These are phyloP conservation scores for Pichia exigua DNA, from an alignment of 805 yeast species.

Conservation along the genomic window DNA sequence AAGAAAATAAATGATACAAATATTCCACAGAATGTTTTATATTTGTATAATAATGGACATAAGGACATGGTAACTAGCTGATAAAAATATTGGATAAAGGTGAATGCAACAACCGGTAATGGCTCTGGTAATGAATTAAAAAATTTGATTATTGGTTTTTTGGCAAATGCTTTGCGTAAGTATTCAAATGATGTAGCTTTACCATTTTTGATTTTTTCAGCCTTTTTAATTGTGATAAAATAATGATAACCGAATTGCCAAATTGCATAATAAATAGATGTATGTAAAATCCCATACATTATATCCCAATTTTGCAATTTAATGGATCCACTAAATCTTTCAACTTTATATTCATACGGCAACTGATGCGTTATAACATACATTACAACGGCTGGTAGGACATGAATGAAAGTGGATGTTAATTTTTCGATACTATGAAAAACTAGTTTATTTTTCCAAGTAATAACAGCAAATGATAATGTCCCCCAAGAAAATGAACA, in stretches of 20 bases:
- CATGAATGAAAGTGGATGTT: constrained; percentile 83
- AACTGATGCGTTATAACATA: constrained; percentile 80
- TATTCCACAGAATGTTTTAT: constrained; percentile 54
- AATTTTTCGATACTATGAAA: constrained; percentile 88
- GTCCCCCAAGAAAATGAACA: constrained; percentile 88
- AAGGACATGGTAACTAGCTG: constrained; percentile 81
- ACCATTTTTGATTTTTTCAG: constrained; percentile 79
- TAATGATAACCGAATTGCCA: constrained; percentile 93
- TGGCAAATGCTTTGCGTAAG: constrained; percentile 63
- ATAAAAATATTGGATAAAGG: constrained; percentile 77
- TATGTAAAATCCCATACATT: constrained; percentile 60
- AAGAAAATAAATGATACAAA: constrained; percentile 70
- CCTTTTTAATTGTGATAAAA: constrained; percentile 75
- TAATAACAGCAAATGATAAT: constrained; percentile 83
- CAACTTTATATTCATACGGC: constrained; percentile 37
- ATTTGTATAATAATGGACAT: constrained; percentile 81
- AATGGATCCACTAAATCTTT: constrained; percentile 77
- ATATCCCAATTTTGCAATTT: constrained; percentile 65
- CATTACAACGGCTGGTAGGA: constrained; percentile 83
- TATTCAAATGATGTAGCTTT: constrained; percentile 82
- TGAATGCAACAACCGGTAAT: constrained; percentile 81
- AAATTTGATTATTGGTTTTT: constrained; percentile 58
- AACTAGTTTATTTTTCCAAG: constrained; percentile 93
- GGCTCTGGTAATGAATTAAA: constrained; percentile 80
- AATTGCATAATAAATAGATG: constrained; percentile 71